Evolutionary conservation across 1,139 yeast genomes (phyloP).

Genomic region (Taiozyma sp.): DNA sequence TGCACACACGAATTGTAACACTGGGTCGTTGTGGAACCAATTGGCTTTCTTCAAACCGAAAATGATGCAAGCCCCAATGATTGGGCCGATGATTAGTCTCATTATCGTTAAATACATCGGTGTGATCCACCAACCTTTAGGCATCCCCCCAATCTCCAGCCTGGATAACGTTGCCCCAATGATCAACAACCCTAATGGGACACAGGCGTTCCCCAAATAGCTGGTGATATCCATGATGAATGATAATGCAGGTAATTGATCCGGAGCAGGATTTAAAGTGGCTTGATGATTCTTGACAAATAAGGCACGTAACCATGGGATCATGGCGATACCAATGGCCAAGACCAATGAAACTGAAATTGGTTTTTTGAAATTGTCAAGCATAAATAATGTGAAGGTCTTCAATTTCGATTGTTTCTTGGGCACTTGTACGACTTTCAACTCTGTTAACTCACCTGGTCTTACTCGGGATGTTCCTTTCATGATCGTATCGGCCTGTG

Average conservation of each 20-base stretch:
- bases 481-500: slow-evolving; percentile 32
- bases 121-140: slow-evolving; percentile 44
- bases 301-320: slow-evolving; percentile 69
- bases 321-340: slow-evolving; percentile 54
- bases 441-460: slow-evolving; percentile 18
- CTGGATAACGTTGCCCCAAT: slow-evolving; percentile 86
- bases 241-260: slow-evolving; percentile 65
- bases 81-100: slow-evolving; percentile 50
- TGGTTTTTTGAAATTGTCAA: slow-evolving; percentile 51
- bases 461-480: slow-evolving; percentile 11
- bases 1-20: slow-evolving; percentile 51
- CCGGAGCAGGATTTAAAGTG: slow-evolving; percentile 66
- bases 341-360: slow-evolving; percentile 49
- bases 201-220: slow-evolving; percentile 83
- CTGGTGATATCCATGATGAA: slow-evolving; percentile 74
- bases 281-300: slow-evolving; percentile 41
- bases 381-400: slow-evolving; percentile 18
- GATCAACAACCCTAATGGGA: slow-evolving; percentile 77
- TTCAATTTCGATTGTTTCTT: slow-evolving; percentile 28
- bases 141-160: slow-evolving; percentile 61
- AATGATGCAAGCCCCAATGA: slow-evolving; percentile 52
- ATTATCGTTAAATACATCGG: slow-evolving; percentile 40
- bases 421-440: slow-evolving; percentile 3
- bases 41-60: slow-evolving; percentile 31
- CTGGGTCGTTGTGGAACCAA: slow-evolving; percentile 41